A percentile compares a stretch with the other conserved stretches of the same genome.
Evolutionary conservation across 208 protist genomes (phyloP).

Genomic region (Trichomonas tenax): DNA sequence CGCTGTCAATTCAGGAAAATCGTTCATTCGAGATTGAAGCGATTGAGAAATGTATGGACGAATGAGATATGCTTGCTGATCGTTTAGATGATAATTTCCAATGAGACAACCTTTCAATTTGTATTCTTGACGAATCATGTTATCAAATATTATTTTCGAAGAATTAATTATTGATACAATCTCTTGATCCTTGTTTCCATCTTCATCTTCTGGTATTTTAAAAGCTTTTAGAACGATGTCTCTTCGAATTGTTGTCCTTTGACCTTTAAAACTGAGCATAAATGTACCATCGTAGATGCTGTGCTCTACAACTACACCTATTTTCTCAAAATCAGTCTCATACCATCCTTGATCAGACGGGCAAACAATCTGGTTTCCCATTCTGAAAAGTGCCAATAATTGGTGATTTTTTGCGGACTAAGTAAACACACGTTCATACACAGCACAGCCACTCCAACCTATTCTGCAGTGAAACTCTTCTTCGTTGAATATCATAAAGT

Average conservation of each 20-base stretch:
- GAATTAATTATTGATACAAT: not conserved
- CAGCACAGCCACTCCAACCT: too few species aligned
- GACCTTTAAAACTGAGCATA: not conserved
- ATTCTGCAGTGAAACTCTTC: too few species aligned
- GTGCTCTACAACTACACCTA: not conserved
- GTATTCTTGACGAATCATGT: not conserved
- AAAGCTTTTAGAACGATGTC: not conserved
- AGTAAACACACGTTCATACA: too few species aligned
- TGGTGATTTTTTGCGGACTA: too few species aligned
- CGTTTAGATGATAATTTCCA: not conserved
- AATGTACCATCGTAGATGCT: not conserved
- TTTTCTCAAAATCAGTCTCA: not conserved
- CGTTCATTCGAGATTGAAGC: not conserved
- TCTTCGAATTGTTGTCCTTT: not conserved
- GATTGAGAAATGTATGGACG: not conserved
- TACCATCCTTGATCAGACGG: not conserved
- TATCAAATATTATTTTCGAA: not conserved
- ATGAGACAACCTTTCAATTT: not conserved
- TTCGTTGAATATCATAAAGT: too few species aligned
- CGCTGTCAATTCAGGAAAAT: not conserved
- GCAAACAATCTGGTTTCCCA: constrained; percentile 14
- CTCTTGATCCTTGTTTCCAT: not conserved
- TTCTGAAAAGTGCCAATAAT: not conserved
- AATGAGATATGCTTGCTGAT: not conserved
- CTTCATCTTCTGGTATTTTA: not conserved